Base-by-base conservation (phyloP, 1,284 basidiomycete genomes). In the Cryptococcus sp. region DNA sequence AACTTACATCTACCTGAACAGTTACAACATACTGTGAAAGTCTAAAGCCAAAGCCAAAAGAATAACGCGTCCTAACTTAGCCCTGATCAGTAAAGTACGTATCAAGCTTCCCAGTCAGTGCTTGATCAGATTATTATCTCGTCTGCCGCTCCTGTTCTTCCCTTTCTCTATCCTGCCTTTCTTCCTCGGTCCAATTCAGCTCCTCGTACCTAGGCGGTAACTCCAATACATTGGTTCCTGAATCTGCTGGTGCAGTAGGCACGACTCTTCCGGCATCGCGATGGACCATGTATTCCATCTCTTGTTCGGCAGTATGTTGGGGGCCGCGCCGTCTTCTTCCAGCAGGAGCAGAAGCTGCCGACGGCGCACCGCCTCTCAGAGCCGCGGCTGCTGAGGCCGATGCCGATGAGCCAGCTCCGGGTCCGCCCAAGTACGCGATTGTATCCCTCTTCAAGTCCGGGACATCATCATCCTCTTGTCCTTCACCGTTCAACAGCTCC, bases 141-240 rank as follows among this genome's bases (percentile, higher is more conserved):
- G 15, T 46, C 48, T 54, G 46, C n/a, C 49, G 39, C 40, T 48
- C 61, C 39, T 20, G 46, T 23, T 56, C 51, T 46, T 57, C 52
- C 29, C 29, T 34, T 34, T 34, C 29, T 46, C 39, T 50, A 44
- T 44, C 53, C 46, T 52, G 55, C 23, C 44, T 50, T 47, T 57
- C 50, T 47, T 65, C 65, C 41, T 60, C 59, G 56, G 57, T 68
- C 75, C 74, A 77, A 46, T 70, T 58, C 43, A 77, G 51, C 57
- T 77, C 72, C 23, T 77, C 75, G 57, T 77, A 77, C 49, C 75
- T 59, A 5, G 75, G 75, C 22, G 75, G 75, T 43, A 77, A 59
- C 57, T 77, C 75, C 19, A 73, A 41, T 7, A 70, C 69, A 20
- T 62, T 51, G 8, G 26, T 15, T 25, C 52, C 59, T 5, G 38